Evolutionary conservation across 106 monocot genomes (phyloP).

Genomic region (Acorus calamus): DNA sequence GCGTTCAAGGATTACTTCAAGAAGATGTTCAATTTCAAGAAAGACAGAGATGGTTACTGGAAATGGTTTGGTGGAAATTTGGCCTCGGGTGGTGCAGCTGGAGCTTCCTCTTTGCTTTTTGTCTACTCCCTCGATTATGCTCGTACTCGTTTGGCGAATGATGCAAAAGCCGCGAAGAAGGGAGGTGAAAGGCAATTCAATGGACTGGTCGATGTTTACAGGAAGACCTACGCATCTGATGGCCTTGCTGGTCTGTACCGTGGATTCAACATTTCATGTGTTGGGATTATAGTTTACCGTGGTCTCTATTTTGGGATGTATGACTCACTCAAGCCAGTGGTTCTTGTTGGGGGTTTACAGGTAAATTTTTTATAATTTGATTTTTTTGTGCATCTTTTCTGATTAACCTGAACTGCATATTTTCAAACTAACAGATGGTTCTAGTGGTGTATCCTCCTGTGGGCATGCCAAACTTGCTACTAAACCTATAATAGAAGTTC

Average conservation of each 20-base stretch:
- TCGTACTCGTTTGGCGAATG: conserved; percentile 19
- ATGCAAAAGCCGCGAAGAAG: conserved; percentile 23
- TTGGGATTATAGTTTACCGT: no score
- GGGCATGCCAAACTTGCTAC: conserved; percentile 5
- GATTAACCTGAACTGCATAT: background rate
- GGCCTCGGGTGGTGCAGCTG: conserved; percentile 24
- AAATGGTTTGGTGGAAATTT: conserved; percentile 29
- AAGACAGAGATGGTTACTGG: conserved; percentile 24
- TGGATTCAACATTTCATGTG: no score
- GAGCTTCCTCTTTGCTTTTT: conserved; percentile 20
- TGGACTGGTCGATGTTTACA: conserved; percentile 24
- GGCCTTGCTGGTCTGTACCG: conserved; percentile 22
- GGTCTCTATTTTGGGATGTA: no score
- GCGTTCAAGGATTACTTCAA: conserved; percentile 31
- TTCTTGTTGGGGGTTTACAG: no score
- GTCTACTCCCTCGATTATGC: conserved; percentile 28
- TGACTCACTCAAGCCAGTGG: no score
- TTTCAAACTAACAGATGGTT: conserved; percentile 23
- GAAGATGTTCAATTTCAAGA: conserved; percentile 27
- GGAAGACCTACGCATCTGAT: conserved; percentile 18
- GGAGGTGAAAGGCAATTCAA: conserved; percentile 29
- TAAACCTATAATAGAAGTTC: no score
- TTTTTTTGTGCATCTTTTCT: no score
- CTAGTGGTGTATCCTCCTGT: conserved; percentile 14
- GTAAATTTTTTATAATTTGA: no score